These are phyloP conservation scores for Nakazawaea peltata DNA, from an alignment of 805 yeast species.

Conservation along the genomic window DNA sequence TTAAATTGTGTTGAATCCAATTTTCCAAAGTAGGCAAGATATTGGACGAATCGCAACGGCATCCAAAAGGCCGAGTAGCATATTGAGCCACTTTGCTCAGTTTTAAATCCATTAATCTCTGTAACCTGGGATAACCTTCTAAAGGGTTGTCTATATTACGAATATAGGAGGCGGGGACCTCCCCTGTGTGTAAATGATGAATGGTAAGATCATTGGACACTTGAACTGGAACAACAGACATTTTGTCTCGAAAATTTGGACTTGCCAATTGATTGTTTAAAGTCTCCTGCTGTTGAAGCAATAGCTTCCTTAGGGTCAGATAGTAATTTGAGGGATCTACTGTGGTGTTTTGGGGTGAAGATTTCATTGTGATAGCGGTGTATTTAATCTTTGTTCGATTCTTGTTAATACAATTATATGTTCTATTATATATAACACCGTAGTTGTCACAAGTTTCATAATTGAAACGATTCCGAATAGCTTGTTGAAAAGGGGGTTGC, in stretches of 20 bases:
- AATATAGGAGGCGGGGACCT: slow-evolving; percentile 55
- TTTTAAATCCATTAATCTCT: slow-evolving; percentile 59
- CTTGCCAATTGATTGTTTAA: not conserved
- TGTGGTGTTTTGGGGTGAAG: too few relatives aligned
- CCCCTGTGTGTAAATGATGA: slow-evolving; percentile 54
- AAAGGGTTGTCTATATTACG: slow-evolving; percentile 60
- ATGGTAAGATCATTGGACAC: slow-evolving; percentile 75
- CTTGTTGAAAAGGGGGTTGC: too few relatives aligned
- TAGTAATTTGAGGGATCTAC: too few relatives aligned
- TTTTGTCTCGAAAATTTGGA: too few relatives aligned
- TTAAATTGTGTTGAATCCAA: slow-evolving; percentile 54
- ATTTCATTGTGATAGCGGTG: too few relatives aligned
- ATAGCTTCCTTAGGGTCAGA: not conserved
- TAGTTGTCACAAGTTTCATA: too few relatives aligned
- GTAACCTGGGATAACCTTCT: slow-evolving; percentile 82
- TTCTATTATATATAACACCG: too few relatives aligned
- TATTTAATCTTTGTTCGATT: too few relatives aligned
- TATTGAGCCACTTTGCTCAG: slow-evolving; percentile 43
- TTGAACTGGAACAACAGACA: too few relatives aligned
- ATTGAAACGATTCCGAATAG: too few relatives aligned
- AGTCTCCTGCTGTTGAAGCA: slow-evolving; percentile 4
- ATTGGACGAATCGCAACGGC: slow-evolving; percentile 40
- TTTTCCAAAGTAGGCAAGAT: slow-evolving; percentile 48
- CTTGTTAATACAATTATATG: too few relatives aligned
- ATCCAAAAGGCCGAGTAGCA: slow-evolving; percentile 61